Percentiles rank a stretch among this genome's conserved stretches.
These are phyloP conservation scores for Apodospora peruviana DNA, from an alignment of 495 filamentous ascomycete species.

Conservation along the genomic window DNA sequence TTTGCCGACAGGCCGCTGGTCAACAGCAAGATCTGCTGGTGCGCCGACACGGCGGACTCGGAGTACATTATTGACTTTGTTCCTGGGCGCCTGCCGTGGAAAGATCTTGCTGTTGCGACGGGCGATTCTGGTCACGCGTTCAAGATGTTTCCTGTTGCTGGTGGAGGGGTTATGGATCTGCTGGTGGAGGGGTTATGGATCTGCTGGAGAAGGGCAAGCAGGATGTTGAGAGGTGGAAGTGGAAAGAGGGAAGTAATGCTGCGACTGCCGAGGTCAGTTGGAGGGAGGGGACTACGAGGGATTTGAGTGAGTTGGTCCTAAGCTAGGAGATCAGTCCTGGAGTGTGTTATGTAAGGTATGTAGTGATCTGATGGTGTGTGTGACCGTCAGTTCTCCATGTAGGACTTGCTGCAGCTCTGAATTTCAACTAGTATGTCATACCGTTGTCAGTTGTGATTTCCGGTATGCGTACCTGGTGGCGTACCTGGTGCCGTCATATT, in stretches of 20 bases:
- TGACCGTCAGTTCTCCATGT: too few relatives aligned
- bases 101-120: slow-evolving; percentile 39
- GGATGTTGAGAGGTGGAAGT: slow-evolving; percentile 16
- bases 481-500: too few relatives aligned
- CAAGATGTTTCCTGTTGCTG: slow-evolving; percentile 53
- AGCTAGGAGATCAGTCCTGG: too few relatives aligned
- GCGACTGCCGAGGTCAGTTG: slow-evolving; percentile 2
- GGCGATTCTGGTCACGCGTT: slow-evolving; percentile 52
- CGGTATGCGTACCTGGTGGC: too few relatives aligned
- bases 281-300: background rate
- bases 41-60: slow-evolving; percentile 49
- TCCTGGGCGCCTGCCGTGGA: slow-evolving; percentile 37
- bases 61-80: slow-evolving; percentile 53
- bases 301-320: background rate
- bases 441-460: too few relatives aligned
- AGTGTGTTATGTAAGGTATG: too few relatives aligned
- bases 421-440: too few relatives aligned
- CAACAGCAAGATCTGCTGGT: slow-evolving; percentile 49
- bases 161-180: slow-evolving; percentile 38
- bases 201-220: slow-evolving; percentile 18
- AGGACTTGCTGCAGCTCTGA: too few relatives aligned
- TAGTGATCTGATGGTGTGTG: too few relatives aligned
- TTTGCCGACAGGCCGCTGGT: slow-evolving; percentile 47
- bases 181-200: slow-evolving; percentile 36
- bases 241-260: slow-evolving; percentile 14